phyloP scores from a whole-genome alignment of 1,139 yeast genomes.

The Hansenula lynferdii region DNA sequence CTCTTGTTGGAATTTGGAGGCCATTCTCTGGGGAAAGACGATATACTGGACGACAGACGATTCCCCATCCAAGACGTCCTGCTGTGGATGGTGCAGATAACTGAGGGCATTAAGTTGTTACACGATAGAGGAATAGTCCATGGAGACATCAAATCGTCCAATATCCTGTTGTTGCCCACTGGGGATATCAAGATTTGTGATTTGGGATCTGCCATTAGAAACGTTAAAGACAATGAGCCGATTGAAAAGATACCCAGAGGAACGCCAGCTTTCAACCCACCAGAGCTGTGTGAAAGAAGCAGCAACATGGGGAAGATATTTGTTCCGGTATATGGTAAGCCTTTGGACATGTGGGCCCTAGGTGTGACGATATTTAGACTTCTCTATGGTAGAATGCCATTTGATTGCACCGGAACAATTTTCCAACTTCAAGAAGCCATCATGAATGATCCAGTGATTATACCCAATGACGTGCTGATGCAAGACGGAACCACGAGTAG shows the following conservation, averaged over 20 bases:
- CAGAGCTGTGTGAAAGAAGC: constrained; percentile 5
- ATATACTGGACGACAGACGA: not conserved
- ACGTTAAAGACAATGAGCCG: not conserved
- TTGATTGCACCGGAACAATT: constrained; percentile 1
- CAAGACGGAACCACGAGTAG: not conserved
- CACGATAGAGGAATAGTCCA: constrained; percentile 7
- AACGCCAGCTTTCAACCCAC: constrained; percentile 10
- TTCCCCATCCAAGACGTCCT: constrained; percentile 18
- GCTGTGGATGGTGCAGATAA: constrained; percentile 1
- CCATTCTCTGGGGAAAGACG: not conserved
- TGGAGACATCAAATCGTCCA: constrained; percentile 13
- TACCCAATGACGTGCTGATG: not conserved
- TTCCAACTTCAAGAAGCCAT: constrained; percentile 4
- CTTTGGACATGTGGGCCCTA: constrained; percentile 10
- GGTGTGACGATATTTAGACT: constrained; percentile 8
- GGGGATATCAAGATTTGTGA: constrained; percentile 8
- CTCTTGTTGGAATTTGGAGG: constrained; percentile 8
- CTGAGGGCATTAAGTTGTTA: constrained; percentile 4
- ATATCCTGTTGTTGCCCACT: constrained; percentile 2
- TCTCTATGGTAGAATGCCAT: constrained; percentile 6
- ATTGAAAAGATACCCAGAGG: not conserved
- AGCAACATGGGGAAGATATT: not conserved
- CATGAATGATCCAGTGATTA: not conserved
- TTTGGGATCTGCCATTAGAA: constrained; percentile 10
- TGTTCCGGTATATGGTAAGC: constrained; percentile 2